Conservation (phyloP, 2,329 filamentous ascomycete genomes). For the Beauveria sp. region DNA sequence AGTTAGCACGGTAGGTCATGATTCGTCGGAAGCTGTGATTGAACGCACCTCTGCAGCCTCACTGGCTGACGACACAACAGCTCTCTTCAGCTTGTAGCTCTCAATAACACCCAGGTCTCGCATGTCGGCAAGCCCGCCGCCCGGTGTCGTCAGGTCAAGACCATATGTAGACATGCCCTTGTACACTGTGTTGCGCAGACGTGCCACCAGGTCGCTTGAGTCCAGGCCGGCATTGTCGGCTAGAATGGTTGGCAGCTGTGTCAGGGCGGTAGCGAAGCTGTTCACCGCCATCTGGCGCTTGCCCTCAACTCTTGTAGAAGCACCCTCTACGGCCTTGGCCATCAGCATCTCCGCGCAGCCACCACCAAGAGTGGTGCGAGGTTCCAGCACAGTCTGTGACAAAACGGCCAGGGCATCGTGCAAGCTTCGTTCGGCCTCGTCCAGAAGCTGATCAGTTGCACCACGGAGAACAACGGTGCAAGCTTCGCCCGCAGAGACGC, state of each 20-base stretch:
- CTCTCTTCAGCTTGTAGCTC: slow-evolving; percentile 96
- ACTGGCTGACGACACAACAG: slow-evolving; percentile 92
- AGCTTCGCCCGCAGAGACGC: slow-evolving; percentile 84
- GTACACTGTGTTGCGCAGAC: slow-evolving; percentile 89
- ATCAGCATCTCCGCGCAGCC: slow-evolving; percentile 98
- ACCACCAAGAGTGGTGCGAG: slow-evolving; percentile 86
- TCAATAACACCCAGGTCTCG: slow-evolving; percentile 90
- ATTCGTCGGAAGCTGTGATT: not conserved
- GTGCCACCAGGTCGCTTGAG: slow-evolving; percentile 85
- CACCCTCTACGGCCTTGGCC: slow-evolving; percentile 93
- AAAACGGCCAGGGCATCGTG: slow-evolving; percentile 95
- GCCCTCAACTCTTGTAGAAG: slow-evolving; percentile 86
- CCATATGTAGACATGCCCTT: slow-evolving; percentile 89
- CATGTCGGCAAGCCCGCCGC: slow-evolving; percentile 93
- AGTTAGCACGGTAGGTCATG: slow-evolving; percentile 16
- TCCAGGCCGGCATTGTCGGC: slow-evolving; percentile 97
- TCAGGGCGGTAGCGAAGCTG: slow-evolving; percentile 78
- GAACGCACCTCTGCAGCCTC: slow-evolving; percentile 84
- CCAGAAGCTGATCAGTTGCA: slow-evolving; percentile 91
- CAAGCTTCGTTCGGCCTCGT: slow-evolving; percentile 91
- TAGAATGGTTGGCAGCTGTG: slow-evolving; percentile 91
- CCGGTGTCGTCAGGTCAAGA: slow-evolving; percentile 79
- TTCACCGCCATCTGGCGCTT: slow-evolving; percentile 95
- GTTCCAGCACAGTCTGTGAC: slow-evolving; percentile 92
- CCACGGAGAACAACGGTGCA: slow-evolving; percentile 96